phyloP scores from a whole-genome alignment of 805 yeast genomes.

The Priceomyces fermenticarens region DNA sequence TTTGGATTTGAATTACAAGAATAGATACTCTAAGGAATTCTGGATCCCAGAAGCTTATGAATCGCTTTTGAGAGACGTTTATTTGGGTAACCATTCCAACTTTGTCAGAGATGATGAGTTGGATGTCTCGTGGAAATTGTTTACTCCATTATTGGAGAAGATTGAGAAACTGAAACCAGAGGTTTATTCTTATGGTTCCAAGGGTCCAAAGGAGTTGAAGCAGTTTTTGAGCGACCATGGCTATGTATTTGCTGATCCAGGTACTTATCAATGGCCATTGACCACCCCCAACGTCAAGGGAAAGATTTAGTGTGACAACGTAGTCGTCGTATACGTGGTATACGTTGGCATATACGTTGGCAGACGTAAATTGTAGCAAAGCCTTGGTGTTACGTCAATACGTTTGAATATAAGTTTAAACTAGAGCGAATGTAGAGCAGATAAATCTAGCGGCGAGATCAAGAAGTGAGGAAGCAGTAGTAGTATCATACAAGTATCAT shows the following conservation, averaged over 20 bases:
- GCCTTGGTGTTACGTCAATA: no score
- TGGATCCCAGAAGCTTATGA: conserved; percentile 99
- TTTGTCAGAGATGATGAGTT: conserved; percentile 97
- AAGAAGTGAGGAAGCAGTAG: no score
- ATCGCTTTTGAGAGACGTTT: conserved; percentile 86
- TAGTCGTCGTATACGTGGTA: no score
- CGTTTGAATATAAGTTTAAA: no score
- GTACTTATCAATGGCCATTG: conserved; percentile 88
- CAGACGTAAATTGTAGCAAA: no score
- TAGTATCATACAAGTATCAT: no score
- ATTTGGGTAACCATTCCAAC: conserved; percentile 91
- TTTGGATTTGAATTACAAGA: conserved; percentile 80
- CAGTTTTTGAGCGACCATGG: conserved; percentile 67
- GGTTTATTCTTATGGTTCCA: conserved; percentile 81
- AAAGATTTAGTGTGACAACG: conserved; percentile 17
- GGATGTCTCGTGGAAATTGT: conserved; percentile 87
- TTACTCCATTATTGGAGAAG: conserved; percentile 84
- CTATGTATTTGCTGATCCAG: conserved; percentile 61
- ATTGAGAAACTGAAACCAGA: conserved; percentile 71
- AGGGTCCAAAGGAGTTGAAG: conserved; percentile 74
- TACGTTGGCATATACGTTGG: no score
- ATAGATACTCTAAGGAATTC: conserved; percentile 74
- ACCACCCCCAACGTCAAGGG: conserved; percentile 47
- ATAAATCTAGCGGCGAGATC: no score
- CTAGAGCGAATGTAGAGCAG: no score